phyloP scores from a whole-genome alignment of 805 yeast genomes.

The Candida golubevii region DNA sequence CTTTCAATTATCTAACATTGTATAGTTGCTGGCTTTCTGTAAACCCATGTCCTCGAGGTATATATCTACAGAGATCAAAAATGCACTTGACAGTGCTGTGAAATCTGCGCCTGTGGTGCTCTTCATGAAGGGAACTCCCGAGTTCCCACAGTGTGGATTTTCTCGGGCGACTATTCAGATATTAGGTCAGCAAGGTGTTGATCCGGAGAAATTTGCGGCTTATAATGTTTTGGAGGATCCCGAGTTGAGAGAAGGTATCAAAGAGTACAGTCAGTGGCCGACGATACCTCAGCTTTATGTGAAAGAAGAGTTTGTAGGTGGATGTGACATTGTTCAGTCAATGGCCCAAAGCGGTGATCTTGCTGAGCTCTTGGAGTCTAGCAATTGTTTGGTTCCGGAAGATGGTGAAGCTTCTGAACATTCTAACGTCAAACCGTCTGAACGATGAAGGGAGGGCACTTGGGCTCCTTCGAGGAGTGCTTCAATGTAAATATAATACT shows the following conservation, averaged over 20 bases:
- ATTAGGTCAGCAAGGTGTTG: constrained; percentile 95
- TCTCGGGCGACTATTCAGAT: constrained; percentile 92
- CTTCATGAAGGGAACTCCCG: constrained; percentile 98
- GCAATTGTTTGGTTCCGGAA: constrained; percentile 75
- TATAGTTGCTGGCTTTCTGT: neutral
- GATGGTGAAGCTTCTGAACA: constrained; percentile 45
- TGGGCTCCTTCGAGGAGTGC: too few species aligned
- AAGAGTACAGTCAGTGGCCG: constrained; percentile 96
- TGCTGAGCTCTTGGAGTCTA: constrained; percentile 74
- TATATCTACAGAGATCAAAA: constrained; percentile 71
- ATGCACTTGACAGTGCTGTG: constrained; percentile 84
- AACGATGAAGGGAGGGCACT: constrained; percentile 18
- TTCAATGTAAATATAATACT: too few species aligned
- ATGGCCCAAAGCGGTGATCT: constrained; percentile 94
- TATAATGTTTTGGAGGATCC: constrained; percentile 93
- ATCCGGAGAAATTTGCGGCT: constrained; percentile 94
- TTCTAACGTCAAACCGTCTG: constrained; percentile 34
- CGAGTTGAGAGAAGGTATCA: constrained; percentile 90
- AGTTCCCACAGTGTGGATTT: constrained; percentile 96
- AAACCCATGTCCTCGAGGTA: constrained; percentile 30
- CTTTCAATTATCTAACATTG: too few species aligned
- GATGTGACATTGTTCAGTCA: constrained; percentile 89
- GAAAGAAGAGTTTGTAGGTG: constrained; percentile 89
- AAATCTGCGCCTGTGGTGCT: constrained; percentile 89
- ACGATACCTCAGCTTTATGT: constrained; percentile 96